Percentiles rank a stretch among this genome's conserved stretches.
phyloP scores from a whole-genome alignment of 129 eudicot genomes.

The Calendula officinalis region DNA sequence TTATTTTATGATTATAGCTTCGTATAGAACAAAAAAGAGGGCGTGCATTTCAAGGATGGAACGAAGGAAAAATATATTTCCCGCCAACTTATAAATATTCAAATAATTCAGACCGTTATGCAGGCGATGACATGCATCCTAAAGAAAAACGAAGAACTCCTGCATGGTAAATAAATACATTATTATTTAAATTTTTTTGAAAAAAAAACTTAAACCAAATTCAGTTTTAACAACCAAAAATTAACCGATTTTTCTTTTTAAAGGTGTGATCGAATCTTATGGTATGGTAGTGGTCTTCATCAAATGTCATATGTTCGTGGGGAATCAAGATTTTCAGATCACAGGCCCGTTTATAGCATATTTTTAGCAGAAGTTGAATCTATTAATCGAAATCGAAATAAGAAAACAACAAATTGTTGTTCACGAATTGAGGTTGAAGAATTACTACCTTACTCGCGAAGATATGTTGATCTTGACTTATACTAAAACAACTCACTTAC shows the following conservation, averaged over 20 bases:
- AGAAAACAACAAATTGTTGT: conserved; percentile 26
- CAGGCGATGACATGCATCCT: conserved; percentile 81
- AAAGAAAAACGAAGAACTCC: conserved; percentile 97
- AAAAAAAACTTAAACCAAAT: background rate
- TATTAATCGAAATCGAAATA: conserved; percentile 24
- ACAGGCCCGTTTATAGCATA: conserved; percentile 39
- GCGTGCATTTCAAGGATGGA: conserved; percentile 85
- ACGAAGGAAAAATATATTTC: conserved; percentile 87
- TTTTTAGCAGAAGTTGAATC: conserved; percentile 45
- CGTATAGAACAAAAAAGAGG: conserved; percentile 81
- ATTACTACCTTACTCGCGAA: conserved; percentile 57
- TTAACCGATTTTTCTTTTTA: conserved; percentile 17
- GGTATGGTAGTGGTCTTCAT: conserved; percentile 79
- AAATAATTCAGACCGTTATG: conserved; percentile 89
- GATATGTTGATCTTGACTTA: conserved; percentile 45
- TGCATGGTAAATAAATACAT: conserved; percentile 93
- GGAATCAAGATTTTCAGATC: conserved; percentile 45
- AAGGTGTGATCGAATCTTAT: conserved; percentile 94
- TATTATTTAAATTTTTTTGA: background rate
- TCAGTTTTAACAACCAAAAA: background rate
- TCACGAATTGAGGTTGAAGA: conserved; percentile 84
- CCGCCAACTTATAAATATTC: conserved; percentile 98
- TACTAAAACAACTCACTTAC: conserved; percentile 24
- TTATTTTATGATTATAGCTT: conserved; percentile 47
- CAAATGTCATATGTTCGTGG: conserved; percentile 71